Conservation (phyloP, 1,139 yeast genomes). For the Kodamaea fungicola region DNA sequence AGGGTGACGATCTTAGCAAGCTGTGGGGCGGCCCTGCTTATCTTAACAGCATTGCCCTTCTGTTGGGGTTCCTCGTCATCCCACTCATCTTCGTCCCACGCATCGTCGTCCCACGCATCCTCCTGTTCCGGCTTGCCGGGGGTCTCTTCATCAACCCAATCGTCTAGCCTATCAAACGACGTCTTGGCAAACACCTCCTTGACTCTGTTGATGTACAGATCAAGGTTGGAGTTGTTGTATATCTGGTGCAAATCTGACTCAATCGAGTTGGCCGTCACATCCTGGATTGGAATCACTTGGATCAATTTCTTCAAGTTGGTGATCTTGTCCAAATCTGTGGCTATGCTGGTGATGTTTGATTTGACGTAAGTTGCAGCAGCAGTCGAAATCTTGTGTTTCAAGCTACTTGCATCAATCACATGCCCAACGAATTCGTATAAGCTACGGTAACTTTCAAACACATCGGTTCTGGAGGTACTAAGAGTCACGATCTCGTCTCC, state of each 20-base stretch:
- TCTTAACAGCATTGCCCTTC: neutral
- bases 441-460: constrained; percentile 3
- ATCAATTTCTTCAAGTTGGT: constrained; percentile 23
- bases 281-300: constrained; percentile 15
- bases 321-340: constrained; percentile 16
- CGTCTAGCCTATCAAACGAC: constrained; percentile 2
- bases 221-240: constrained; percentile 30
- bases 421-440: constrained; percentile 4
- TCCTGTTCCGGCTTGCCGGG: constrained; percentile 8
- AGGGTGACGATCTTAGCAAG: constrained; percentile 17
- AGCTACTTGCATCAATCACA: constrained; percentile 1
- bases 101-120: constrained; percentile 17
- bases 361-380: constrained; percentile 1
- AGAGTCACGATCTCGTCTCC: constrained; percentile 5
- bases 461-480: neutral
- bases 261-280: constrained; percentile 1
- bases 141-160: constrained; percentile 5
- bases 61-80: constrained; percentile 12
- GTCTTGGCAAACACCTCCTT: constrained; percentile 14
- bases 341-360: constrained; percentile 22
- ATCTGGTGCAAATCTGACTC: constrained; percentile 20
- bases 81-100: constrained; percentile 17
- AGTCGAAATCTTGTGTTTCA: constrained; percentile 1
- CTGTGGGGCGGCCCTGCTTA: neutral
- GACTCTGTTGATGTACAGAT: constrained; percentile 12